These are phyloP conservation scores for Russula ochroleuca DNA, from an alignment of 768 basidiomycete genomes.

Conservation along the genomic window DNA sequence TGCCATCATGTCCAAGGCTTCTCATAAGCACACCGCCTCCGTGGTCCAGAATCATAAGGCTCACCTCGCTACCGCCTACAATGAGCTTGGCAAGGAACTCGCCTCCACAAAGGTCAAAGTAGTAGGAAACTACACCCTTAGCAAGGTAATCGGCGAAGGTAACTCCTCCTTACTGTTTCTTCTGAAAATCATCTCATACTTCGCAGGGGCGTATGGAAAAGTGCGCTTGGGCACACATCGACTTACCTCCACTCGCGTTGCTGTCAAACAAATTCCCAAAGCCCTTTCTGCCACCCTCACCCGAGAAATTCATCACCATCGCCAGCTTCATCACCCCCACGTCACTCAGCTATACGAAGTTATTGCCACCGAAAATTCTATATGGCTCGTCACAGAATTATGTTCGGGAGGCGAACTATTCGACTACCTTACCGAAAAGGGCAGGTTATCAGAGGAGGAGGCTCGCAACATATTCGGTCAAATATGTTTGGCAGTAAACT, in stretches of 20 bases:
- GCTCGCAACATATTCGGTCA: constrained; percentile 91
- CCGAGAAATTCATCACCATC: constrained; percentile 97
- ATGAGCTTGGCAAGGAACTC: constrained; percentile 94
- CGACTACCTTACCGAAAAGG: constrained; percentile 96
- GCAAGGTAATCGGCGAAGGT: constrained; percentile 95
- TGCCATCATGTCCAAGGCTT: constrained; percentile 26
- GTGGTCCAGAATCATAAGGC: constrained; percentile 64
- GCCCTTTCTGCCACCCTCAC: constrained; percentile 87
- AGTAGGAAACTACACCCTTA: constrained; percentile 91
- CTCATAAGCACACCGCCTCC: constrained; percentile 34
- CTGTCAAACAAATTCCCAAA: constrained; percentile 98
- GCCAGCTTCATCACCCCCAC: constrained; percentile 92
- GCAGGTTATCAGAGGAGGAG: constrained; percentile 80
- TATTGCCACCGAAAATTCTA: constrained; percentile 90
- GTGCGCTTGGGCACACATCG: constrained; percentile 94
- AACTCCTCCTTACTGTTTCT: constrained; percentile 29
- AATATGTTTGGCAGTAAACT: constrained; percentile 87
- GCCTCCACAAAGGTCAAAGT: constrained; percentile 87
- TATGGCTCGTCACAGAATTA: constrained; percentile 97
- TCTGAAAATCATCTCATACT: neutral
- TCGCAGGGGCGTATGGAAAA: constrained; percentile 87
- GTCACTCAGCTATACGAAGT: constrained; percentile 97
- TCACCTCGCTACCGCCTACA: constrained; percentile 91
- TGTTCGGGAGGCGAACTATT: constrained; percentile 97
- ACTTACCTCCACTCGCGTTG: constrained; percentile 85